These are phyloP conservation scores for Anisodus tanguticus DNA, from an alignment of 257 asterid species.

Conservation along the genomic window DNA sequence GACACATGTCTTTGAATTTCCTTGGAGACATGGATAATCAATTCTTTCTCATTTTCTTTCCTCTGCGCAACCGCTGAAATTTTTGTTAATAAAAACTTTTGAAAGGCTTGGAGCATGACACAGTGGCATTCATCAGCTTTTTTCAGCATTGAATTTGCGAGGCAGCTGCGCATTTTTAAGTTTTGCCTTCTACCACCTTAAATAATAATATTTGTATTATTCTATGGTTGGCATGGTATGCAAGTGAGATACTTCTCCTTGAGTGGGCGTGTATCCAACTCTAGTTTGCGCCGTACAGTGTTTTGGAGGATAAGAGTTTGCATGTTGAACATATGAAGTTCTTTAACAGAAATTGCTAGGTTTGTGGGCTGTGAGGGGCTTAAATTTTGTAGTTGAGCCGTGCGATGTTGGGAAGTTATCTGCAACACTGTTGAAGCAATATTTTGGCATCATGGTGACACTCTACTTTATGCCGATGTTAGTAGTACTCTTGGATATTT, in stretches of 20 bases:
- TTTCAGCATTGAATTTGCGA: constrained; percentile 16
- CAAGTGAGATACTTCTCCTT: neutral
- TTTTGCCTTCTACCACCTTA: neutral
- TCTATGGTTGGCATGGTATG: neutral
- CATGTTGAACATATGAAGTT: neutral
- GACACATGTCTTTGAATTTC: neutral
- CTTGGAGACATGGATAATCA: constrained; percentile 1
- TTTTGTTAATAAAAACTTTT: constrained; percentile 8
- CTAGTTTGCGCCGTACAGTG: neutral
- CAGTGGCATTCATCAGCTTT: constrained; percentile 19
- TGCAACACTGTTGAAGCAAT: neutral
- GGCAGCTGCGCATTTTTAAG: neutral
- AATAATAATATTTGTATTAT: neutral
- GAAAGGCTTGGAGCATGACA: constrained; percentile 24
- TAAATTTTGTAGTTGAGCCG: neutral
- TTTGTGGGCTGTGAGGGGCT: neutral
- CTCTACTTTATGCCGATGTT: neutral
- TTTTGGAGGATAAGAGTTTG: constrained; percentile 23
- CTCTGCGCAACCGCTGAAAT: neutral
- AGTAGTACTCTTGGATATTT: constrained; percentile 7
- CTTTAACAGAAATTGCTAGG: neutral
- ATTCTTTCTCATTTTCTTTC: neutral
- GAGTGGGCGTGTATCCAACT: neutral
- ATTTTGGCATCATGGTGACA: constrained; percentile 6
- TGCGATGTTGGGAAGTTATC: neutral